Base-by-base conservation (phyloP, 495 filamentous ascomycete species). In the Parachaetomium inaequale region DNA sequence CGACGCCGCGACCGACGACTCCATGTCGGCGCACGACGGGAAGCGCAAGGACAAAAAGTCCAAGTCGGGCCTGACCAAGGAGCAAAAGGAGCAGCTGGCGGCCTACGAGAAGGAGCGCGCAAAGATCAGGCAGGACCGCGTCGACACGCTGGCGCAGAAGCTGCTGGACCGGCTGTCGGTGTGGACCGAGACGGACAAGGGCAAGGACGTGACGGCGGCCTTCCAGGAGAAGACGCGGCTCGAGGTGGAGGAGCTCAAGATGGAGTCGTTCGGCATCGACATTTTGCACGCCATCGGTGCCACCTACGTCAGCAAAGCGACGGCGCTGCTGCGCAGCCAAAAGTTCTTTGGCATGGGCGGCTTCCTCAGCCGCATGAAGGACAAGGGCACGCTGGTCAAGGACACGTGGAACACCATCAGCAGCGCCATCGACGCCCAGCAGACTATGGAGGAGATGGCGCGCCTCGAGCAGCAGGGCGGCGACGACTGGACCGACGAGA, bases 371-470 rank as follows among this genome's bases (percentile, higher is more conserved):
- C 81, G 91, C 32, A 81, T 99, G 61, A 96, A 96, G 83, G 94
- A 99, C 70, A 98, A 97, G 84, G 93, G 94, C 29, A 92, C 89
- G 11, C 81, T 96, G 63, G 91, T 93, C 55, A 98, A 97, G 78
- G 94, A 99, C 67, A 97, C 94, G 0, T 99, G 95, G 95, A 92
- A 87, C 62, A 99, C 95, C 25, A 96, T 99, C 68, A 90, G 86
- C 28, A 95, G 90, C 21, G 94, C 94, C n/a, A 96, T 99, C 63
- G 93, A 96, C 68, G 94, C 94, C 47, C 94, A 99, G 75, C 86
- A 95, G 81, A 96, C 91, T 55, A 96, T 99, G 87, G 95, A 98
- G 75, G 94, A 97, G 73, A 98, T 99, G 94, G 92, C 92, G 26
- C 92, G 93, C 72, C 75, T 91, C 75, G 95, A 99, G 76, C 90